A percentile compares a stretch with the other conserved stretches of the same genome.
Evolutionary conservation across 441 rosid species (phyloP).

Genomic region (Mallotus repandus): DNA sequence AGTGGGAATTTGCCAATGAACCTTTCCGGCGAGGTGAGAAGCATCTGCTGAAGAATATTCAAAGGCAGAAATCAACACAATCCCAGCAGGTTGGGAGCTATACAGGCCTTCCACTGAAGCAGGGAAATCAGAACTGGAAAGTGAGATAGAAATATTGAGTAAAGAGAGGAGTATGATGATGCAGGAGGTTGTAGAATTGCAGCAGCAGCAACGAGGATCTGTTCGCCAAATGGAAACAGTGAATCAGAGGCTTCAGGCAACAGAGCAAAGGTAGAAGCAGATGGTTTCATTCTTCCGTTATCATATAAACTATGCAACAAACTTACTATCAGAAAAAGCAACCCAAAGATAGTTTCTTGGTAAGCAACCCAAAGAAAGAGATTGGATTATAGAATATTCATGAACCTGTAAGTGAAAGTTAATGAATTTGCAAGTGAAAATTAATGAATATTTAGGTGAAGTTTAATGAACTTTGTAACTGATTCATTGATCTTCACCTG

Average conservation of each 20-base stretch:
- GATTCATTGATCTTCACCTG: too few relatives aligned
- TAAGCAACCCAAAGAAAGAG: too few relatives aligned
- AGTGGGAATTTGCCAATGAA: slow-evolving; percentile 93
- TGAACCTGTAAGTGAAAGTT: too few relatives aligned
- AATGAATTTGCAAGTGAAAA: too few relatives aligned
- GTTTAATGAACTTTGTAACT: too few relatives aligned
- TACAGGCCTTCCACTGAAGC: slow-evolving; percentile 39
- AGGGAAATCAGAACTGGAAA: slow-evolving; percentile 44
- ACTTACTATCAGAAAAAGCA: too few relatives aligned
- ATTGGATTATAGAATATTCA: too few relatives aligned
- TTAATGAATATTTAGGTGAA: too few relatives aligned
- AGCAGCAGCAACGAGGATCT: slow-evolving; percentile 59
- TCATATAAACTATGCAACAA: too few relatives aligned
- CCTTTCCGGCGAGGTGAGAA: slow-evolving; percentile 71
- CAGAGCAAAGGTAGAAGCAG: slow-evolving; percentile 75
- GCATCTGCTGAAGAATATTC: slow-evolving; percentile 76
- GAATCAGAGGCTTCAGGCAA: slow-evolving; percentile 61
- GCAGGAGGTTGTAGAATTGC: slow-evolving; percentile 80
- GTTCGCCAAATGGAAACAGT: slow-evolving; percentile 48
- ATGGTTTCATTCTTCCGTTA: slow-evolving; percentile 82
- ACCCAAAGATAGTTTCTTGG: too few relatives aligned
- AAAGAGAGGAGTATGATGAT: slow-evolving; percentile 57
- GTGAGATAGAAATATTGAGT: slow-evolving; percentile 64
- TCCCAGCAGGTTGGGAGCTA: slow-evolving; percentile 50
- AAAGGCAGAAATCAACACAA: slow-evolving; percentile 68